Percentiles rank a stretch among this genome's conserved stretches.
These are phyloP conservation scores for Colletotrichum tofieldiae DNA, from an alignment of 2,329 filamentous ascomycete species.

Conservation along the genomic window DNA sequence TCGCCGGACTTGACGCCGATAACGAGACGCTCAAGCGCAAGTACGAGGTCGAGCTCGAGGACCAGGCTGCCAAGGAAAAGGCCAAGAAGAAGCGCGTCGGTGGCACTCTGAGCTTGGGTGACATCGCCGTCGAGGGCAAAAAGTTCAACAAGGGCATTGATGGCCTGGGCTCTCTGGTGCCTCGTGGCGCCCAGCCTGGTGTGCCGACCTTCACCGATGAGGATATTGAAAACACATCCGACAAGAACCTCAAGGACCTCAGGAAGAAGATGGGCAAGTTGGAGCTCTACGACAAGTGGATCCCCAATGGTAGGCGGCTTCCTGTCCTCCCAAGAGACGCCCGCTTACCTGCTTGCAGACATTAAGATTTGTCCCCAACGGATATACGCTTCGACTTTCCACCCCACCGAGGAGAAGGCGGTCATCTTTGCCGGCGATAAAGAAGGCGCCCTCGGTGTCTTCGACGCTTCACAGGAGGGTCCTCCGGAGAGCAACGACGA, in stretches of 20 bases:
- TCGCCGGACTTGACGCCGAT: conserved; percentile 70
- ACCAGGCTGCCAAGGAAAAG: conserved; percentile 58
- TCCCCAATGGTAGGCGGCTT: conserved; percentile 77
- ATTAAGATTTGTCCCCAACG: conserved; percentile 94
- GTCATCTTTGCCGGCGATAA: conserved; percentile 96
- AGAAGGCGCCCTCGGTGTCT: conserved; percentile 89
- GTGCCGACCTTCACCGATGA: conserved; percentile 89
- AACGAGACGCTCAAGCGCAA: conserved; percentile 65
- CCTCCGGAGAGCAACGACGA: conserved; percentile 70
- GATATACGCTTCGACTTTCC: conserved; percentile 89
- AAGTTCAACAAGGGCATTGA: conserved; percentile 80
- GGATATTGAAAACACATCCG: conserved; percentile 83
- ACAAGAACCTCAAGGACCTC: conserved; percentile 81
- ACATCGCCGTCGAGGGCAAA: conserved; percentile 85
- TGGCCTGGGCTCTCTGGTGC: conserved; percentile 73
- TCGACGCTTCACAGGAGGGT: conserved; percentile 85
- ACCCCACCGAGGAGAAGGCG: conserved; percentile 88
- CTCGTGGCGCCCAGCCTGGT: conserved; percentile 82
- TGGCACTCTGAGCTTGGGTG: conserved; percentile 78
- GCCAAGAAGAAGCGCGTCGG: conserved; percentile 72
- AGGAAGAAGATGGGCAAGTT: conserved; percentile 84
- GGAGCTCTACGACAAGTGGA: conserved; percentile 86
- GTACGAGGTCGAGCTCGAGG: conserved; percentile 64
- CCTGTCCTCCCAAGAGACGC: conserved; percentile 24
- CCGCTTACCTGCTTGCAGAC: conserved; percentile 62